Evolutionary conservation across 2,329 filamentous ascomycete species (phyloP).

Genomic region (Trichoderma harzianum): DNA sequence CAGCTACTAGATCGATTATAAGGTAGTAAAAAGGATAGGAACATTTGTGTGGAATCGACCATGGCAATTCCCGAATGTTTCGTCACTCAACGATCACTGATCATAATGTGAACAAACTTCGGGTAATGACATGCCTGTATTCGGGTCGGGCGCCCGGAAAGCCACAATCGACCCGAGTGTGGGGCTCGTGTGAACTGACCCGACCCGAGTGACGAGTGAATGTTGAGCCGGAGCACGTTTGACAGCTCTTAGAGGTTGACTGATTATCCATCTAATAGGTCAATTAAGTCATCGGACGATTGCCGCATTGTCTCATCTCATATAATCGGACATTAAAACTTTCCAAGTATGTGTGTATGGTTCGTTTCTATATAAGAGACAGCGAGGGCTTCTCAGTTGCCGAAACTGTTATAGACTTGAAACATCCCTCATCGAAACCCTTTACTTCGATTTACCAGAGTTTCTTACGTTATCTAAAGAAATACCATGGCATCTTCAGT

Average conservation of each 20-base stretch:
- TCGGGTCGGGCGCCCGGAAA: background rate
- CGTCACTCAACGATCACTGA: background rate
- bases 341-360: background rate
- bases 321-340: background rate
- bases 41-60: fast-evolving
- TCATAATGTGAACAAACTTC: background rate
- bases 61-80: background rate
- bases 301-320: background rate
- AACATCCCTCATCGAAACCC: background rate
- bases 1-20: background rate
- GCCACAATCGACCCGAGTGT: background rate
- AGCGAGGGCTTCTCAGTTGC: background rate
- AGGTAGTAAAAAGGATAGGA: background rate
- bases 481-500: background rate
- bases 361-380: background rate
- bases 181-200: background rate
- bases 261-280: background rate
- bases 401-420: fast-evolving
- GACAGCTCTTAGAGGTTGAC: no score
- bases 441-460: background rate
- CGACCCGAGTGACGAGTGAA: background rate
- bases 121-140: background rate
- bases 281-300: background rate
- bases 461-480: no score
- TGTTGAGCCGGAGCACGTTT: background rate